These are phyloP conservation scores for Hypoxylon trugodes DNA, from an alignment of 495 filamentous ascomycete genomes.

Conservation along the genomic window DNA sequence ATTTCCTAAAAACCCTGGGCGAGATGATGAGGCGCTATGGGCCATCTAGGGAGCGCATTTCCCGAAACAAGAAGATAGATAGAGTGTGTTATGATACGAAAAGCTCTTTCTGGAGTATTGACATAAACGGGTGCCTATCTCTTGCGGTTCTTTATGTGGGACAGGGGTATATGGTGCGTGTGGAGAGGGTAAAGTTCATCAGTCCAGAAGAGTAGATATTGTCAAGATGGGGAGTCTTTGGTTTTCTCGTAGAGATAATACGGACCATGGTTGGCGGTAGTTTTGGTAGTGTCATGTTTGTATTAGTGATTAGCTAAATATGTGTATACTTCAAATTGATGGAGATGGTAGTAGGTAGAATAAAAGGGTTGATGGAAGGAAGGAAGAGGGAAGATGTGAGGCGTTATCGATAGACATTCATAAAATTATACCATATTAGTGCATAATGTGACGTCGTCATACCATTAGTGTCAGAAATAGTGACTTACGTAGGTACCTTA, in stretches of 20 bases:
- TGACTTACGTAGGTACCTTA: too few species aligned
- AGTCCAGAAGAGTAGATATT: background rate
- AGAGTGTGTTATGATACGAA: too few species aligned
- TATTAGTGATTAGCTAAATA: background rate
- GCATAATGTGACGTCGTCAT: constrained; percentile 32
- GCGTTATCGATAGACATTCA: constrained; percentile 2
- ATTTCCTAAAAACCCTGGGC: too few species aligned
- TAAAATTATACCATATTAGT: constrained; percentile 13
- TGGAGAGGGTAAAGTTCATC: background rate
- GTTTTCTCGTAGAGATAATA: too few species aligned
- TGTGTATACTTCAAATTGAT: background rate
- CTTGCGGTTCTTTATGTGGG: background rate
- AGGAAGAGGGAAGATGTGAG: background rate
- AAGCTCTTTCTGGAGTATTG: constrained; percentile 19
- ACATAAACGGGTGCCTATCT: background rate
- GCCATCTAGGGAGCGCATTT: too few species aligned
- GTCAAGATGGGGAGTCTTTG: background rate
- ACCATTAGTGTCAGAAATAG: too few species aligned
- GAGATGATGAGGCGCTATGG: too few species aligned
- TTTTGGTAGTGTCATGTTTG: too few species aligned
- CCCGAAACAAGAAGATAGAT: too few species aligned
- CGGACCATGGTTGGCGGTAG: too few species aligned
- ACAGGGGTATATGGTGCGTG: background rate
- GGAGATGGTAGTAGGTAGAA: background rate
- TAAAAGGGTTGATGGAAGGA: background rate